Evolutionary conservation across 1,284 basidiomycete genomes (phyloP).

Genomic region (Agaricales sp.): DNA sequence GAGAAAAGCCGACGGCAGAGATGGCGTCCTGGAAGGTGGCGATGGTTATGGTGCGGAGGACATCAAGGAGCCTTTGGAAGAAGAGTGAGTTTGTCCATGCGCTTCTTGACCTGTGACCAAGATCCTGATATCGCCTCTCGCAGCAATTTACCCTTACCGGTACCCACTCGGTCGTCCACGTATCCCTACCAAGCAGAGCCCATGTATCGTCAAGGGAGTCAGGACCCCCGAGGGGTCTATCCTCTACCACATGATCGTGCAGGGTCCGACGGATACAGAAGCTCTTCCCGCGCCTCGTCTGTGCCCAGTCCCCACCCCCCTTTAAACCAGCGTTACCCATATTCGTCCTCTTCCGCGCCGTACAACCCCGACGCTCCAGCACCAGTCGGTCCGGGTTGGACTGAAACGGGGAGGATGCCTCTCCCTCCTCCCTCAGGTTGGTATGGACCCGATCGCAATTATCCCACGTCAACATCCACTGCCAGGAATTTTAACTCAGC

Average conservation of each 20-base stretch:
- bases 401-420: not conserved
- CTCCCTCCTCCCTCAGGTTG: not conserved
- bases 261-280: not conserved
- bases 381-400: not conserved
- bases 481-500: conserved; percentile 3
- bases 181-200: not conserved
- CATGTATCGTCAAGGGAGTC: not conserved
- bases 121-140: not conserved
- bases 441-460: not conserved
- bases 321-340: conserved; percentile 11
- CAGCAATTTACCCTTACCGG: not conserved
- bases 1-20: conserved; percentile 39
- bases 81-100: not conserved
- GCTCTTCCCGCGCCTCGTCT: not conserved
- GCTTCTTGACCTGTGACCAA: not conserved
- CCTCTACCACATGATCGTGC: not conserved
- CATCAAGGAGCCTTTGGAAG: not conserved
- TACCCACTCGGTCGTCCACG: not conserved
- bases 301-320: conserved; percentile 3
- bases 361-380: not conserved
- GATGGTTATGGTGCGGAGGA: conserved; percentile 8
- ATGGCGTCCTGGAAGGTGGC: conserved; percentile 15
- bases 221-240: not conserved
- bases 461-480: no score
- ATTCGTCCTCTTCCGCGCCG: conserved; percentile 7